Evolutionary conservation across 495 filamentous ascomycete species (phyloP), one percentile per base, ranked within the genome.

Genomic region (Collariella sp.): DNA sequence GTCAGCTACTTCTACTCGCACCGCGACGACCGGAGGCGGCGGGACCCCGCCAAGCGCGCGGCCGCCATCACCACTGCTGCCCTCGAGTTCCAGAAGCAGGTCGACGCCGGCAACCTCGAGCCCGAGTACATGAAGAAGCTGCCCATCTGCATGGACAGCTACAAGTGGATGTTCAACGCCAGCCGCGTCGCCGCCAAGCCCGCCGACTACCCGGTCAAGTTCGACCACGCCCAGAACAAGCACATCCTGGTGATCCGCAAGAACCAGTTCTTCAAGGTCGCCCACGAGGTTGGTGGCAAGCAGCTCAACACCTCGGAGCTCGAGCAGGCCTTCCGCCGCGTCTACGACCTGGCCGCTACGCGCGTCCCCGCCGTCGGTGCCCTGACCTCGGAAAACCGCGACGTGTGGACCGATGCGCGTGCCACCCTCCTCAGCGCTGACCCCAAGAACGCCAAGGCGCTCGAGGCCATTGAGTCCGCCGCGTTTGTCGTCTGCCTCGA

Each of bases 1-100:
- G 94, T 99, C 59, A 95, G 89, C 68, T 99, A 99, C 78, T 99
- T 99, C 74, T 99, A 99, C 76, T 95, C 89, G 34, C 91, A 96
- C 78, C 82, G 86, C 50, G 94, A 99, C 69, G 94, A 99, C 68
- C 83, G 89, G 46, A 78, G 84, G 63, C 83, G 91, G 51, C 84
- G 89, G 34, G 79, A 95, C 73, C 94, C 93, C 4, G 86, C 84
- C 53, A 91, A 93, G 76, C 86, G 94, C 53, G 94, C 94, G 13
- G 94, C 94, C 0, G 89, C 90, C 42, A 82, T 99, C 59, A 83
- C 87, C 2, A 87, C 86, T 11, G 87, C 87, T 2, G 82, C 82
- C 5, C 79, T 99, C 35, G 86, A 91, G 66, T 97, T 99, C 81
- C 95, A 95, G 79, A 84, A 84, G 67, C 81, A 89, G 72, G 93